These are phyloP conservation scores for Rhizopus microsporus DNA, from an alignment of 371 early-diverging fungal species.

Conservation along the genomic window DNA sequence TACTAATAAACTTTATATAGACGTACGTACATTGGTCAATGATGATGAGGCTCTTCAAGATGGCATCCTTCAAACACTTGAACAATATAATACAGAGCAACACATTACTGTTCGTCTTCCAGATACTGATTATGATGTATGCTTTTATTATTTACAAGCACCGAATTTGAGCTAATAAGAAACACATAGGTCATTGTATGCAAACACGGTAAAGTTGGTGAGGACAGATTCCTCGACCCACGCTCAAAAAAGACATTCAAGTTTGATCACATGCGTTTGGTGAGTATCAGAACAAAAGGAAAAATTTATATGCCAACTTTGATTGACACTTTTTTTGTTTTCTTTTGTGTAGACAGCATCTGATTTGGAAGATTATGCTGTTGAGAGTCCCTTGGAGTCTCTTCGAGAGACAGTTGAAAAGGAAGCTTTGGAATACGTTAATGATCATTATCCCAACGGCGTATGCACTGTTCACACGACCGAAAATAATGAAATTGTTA, in stretches of 20 bases:
- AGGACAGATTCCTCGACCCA: slow-evolving; percentile 74
- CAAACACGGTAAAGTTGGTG: slow-evolving; percentile 65
- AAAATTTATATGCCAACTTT: not conserved
- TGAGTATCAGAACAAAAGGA: slow-evolving; percentile 21
- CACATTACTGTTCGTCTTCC: slow-evolving; percentile 71
- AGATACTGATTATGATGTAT: slow-evolving; percentile 64
- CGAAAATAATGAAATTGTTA: slow-evolving; percentile 51
- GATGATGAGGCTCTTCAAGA: slow-evolving; percentile 80
- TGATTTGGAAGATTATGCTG: slow-evolving; percentile 58
- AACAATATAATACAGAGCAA: slow-evolving; percentile 86
- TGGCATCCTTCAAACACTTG: slow-evolving; percentile 71
- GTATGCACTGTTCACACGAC: slow-evolving; percentile 63
- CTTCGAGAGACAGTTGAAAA: slow-evolving; percentile 65
- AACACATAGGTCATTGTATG: slow-evolving; percentile 71
- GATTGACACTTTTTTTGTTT: not conserved
- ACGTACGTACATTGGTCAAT: slow-evolving; percentile 82
- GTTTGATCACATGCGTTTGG: slow-evolving; percentile 77
- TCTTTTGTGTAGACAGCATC: slow-evolving; percentile 46
- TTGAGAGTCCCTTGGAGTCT: slow-evolving; percentile 49
- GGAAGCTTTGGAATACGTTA: slow-evolving; percentile 62
- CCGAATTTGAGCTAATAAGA: not conserved
- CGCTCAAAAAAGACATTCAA: slow-evolving; percentile 65
- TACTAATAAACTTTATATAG: slow-evolving; percentile 45
- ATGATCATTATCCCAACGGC: slow-evolving; percentile 82
- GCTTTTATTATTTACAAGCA: not conserved